Conservation (phyloP, 2,329 filamentous ascomycete species). For the Didymella pinodella region DNA sequence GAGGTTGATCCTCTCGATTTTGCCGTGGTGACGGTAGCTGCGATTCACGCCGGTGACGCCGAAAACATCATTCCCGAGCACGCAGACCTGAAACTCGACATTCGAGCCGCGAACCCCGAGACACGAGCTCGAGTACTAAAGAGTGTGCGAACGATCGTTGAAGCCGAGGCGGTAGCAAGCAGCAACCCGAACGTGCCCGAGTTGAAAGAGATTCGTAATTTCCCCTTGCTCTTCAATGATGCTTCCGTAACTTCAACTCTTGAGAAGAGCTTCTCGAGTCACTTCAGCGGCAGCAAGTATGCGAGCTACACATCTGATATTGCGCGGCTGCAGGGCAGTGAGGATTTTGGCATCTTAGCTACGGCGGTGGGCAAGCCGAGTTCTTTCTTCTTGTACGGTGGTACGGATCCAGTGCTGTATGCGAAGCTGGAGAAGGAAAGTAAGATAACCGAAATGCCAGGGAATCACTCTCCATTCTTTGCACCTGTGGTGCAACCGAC, state of each 20-base stretch:
- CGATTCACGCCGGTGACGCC: conserved; percentile 65
- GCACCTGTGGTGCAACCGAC: conserved; percentile 67
- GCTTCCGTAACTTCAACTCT: conserved; percentile 53
- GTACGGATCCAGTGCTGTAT: conserved; percentile 59
- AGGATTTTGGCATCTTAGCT: conserved; percentile 67
- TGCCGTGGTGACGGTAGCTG: conserved; percentile 66
- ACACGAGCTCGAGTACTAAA: conserved; percentile 59
- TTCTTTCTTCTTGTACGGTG: conserved; percentile 66
- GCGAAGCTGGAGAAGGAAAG: conserved; percentile 59
- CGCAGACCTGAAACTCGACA: conserved; percentile 64
- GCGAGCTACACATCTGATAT: conserved; percentile 50
- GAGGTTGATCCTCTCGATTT: conserved; percentile 63
- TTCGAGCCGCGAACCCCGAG: conserved; percentile 57
- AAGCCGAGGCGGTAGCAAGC: conserved; percentile 62
- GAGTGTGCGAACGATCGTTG: conserved; percentile 62
- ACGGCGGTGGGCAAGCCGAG: conserved; percentile 59
- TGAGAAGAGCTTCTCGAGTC: conserved; percentile 54
- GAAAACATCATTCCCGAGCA: conserved; percentile 67
- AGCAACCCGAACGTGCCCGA: conserved; percentile 55
- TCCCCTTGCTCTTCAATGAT: conserved; percentile 64
- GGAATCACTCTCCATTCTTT: conserved; percentile 68
- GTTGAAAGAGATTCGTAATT: conserved; percentile 51
- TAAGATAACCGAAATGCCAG: conserved; percentile 60
- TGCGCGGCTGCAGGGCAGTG: conserved; percentile 57
- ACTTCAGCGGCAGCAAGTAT: conserved; percentile 52